phyloP scores from a whole-genome alignment of 345 rosid species.

The Hibiscus trionum region DNA sequence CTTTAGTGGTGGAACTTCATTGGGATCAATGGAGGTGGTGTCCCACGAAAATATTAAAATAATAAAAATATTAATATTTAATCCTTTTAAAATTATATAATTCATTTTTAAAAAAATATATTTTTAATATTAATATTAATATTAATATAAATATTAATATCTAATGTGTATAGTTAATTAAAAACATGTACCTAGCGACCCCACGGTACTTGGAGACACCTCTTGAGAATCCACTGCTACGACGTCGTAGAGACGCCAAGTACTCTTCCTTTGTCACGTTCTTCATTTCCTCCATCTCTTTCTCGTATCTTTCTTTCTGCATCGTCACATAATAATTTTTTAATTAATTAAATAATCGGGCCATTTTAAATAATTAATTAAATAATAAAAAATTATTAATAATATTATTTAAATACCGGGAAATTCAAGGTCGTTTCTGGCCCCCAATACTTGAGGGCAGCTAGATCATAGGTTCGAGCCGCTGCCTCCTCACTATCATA shows the following conservation, averaged over 20 bases:
- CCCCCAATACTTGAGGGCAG: not conserved
- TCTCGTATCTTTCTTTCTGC: not conserved
- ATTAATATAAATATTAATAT: too few relatives aligned
- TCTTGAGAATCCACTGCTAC: not conserved
- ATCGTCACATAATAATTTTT: not conserved
- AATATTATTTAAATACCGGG: not conserved
- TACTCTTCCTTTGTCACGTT: not conserved
- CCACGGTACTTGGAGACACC: not conserved
- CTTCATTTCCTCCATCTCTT: not conserved
- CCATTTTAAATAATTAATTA: not conserved
- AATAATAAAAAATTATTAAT: too few relatives aligned
- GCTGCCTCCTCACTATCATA: not conserved
- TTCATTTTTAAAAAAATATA: too few relatives aligned
- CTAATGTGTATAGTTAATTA: not conserved
- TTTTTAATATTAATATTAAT: too few relatives aligned
- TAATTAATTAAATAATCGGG: too few relatives aligned
- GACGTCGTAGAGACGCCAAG: not conserved
- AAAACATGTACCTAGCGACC: not conserved
- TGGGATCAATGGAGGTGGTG: too few relatives aligned
- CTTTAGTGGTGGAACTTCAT: too few relatives aligned
- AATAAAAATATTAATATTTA: too few relatives aligned
- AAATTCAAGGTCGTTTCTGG: not conserved
- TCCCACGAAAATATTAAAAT: too few relatives aligned
- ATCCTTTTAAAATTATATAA: too few relatives aligned
- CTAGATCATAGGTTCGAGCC: not conserved